Conservation (phyloP, 495 filamentous ascomycete genomes). For the Neurospora tetraspora region DNA sequence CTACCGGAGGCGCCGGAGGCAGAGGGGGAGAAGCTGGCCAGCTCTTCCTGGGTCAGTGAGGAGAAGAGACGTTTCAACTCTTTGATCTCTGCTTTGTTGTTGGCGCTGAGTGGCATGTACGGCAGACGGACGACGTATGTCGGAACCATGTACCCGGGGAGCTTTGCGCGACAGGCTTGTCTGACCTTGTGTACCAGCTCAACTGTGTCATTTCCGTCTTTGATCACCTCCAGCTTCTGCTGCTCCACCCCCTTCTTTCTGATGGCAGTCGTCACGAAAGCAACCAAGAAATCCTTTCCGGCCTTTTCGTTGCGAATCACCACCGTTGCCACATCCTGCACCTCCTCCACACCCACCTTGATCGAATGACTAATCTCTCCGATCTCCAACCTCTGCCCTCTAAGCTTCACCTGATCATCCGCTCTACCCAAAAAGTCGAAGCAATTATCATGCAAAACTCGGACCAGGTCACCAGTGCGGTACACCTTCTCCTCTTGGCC, state of each 20-base stretch:
- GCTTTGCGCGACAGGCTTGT: conserved; percentile 44
- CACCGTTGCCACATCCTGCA: conserved; percentile 53
- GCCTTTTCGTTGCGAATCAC: conserved; percentile 48
- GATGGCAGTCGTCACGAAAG: conserved; percentile 44
- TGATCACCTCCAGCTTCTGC: conserved; percentile 19
- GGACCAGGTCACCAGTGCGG: conserved; percentile 70
- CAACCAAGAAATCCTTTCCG: conserved; percentile 58
- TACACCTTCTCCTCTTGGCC: conserved; percentile 45
- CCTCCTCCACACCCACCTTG: conserved; percentile 30
- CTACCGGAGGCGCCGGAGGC: not conserved
- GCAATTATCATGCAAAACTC: conserved; percentile 57
- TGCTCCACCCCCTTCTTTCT: not conserved
- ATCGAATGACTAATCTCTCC: conserved; percentile 65
- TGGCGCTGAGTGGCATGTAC: conserved; percentile 52
- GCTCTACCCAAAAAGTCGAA: conserved; percentile 67
- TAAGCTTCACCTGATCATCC: conserved; percentile 73
- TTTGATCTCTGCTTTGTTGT: conserved; percentile 68
- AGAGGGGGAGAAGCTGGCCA: conserved; percentile 15
- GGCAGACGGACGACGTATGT: conserved; percentile 58
- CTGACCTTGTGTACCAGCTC: conserved; percentile 24
- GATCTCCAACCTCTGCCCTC: conserved; percentile 69
- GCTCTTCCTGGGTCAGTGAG: conserved; percentile 46
- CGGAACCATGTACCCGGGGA: conserved; percentile 71
- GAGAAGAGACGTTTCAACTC: conserved; percentile 49
- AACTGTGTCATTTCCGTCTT: conserved; percentile 6